Evolutionary conservation across 129 eudicot genomes (phyloP).

Genomic region (Apium graveolens): DNA sequence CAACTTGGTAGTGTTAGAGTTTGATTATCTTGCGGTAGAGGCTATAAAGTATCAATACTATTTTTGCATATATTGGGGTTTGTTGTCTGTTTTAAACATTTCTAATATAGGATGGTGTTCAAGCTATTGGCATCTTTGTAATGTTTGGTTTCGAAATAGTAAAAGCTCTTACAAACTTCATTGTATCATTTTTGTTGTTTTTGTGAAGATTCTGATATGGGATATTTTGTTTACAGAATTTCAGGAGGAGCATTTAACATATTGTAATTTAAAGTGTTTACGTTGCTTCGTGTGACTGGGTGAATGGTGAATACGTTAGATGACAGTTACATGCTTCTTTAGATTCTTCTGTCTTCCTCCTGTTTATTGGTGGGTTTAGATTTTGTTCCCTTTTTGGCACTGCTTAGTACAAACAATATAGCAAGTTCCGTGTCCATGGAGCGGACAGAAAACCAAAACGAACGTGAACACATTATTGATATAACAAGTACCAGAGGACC

Average conservation of each 20-base stretch:
- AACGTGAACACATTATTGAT: constrained; percentile 63
- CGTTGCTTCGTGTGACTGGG: constrained; percentile 12
- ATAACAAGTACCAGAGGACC: constrained; percentile 55
- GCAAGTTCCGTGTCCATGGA: constrained; percentile 67
- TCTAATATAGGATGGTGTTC: background rate
- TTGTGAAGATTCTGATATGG: background rate
- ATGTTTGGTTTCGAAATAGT: background rate
- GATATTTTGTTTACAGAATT: background rate
- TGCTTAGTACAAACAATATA: constrained; percentile 48
- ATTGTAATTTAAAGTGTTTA: background rate
- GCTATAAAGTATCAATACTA: background rate
- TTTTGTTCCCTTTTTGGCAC: constrained; percentile 59
- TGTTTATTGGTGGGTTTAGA: constrained; percentile 31
- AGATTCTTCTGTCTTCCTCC: constrained; percentile 15
- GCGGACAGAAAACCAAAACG: constrained; percentile 33
- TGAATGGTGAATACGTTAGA: constrained; percentile 10
- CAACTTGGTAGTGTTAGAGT: background rate
- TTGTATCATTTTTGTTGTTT: background rate
- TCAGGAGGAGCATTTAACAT: background rate
- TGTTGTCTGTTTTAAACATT: background rate
- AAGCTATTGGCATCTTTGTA: background rate
- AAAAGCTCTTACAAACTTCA: background rate
- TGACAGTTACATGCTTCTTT: constrained; percentile 15
- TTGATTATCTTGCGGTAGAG: background rate
- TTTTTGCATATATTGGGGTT: background rate